Evolutionary conservation across 73 alveolate genomes (phyloP).

Genomic region (Paramecium caudatum): DNA sequence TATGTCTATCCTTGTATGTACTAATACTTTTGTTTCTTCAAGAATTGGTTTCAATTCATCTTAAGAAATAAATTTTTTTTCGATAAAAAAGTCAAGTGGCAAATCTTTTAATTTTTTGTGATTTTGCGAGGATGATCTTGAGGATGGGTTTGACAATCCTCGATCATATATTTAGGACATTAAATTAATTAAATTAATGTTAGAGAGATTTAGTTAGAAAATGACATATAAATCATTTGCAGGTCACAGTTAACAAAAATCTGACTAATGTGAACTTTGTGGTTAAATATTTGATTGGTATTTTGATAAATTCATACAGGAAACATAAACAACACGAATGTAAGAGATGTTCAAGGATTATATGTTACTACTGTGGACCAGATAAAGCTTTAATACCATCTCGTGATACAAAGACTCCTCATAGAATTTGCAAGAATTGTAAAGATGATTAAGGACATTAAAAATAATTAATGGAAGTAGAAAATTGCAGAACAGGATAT

Average conservation of each 20-base stretch:
- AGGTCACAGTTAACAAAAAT: neutral
- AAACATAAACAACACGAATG: constrained; percentile 52
- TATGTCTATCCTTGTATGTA: neutral
- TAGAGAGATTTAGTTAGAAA: neutral
- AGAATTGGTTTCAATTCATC: constrained; percentile 24
- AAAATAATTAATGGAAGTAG: neutral
- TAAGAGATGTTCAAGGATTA: neutral
- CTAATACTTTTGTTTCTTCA: neutral
- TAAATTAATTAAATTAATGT: neutral
- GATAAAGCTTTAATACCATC: constrained; percentile 35
- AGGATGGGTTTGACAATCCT: neutral
- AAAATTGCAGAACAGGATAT: constrained; percentile 26
- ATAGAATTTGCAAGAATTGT: constrained; percentile 57
- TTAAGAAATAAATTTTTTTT: constrained; percentile 17
- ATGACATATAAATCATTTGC: neutral
- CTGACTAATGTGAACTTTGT: constrained; percentile 32
- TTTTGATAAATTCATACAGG: neutral
- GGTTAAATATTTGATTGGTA: constrained; percentile 32
- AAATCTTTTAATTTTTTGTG: neutral
- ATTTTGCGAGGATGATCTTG: neutral
- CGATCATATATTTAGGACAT: neutral
- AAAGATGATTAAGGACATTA: constrained; percentile 12
- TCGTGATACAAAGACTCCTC: constrained; percentile 40
- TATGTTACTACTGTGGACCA: constrained; percentile 37
- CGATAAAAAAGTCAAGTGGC: constrained; percentile 43